phyloP scores from a whole-genome alignment of 2,329 filamentous ascomycete species.

The Arthroderma uncinatum region DNA sequence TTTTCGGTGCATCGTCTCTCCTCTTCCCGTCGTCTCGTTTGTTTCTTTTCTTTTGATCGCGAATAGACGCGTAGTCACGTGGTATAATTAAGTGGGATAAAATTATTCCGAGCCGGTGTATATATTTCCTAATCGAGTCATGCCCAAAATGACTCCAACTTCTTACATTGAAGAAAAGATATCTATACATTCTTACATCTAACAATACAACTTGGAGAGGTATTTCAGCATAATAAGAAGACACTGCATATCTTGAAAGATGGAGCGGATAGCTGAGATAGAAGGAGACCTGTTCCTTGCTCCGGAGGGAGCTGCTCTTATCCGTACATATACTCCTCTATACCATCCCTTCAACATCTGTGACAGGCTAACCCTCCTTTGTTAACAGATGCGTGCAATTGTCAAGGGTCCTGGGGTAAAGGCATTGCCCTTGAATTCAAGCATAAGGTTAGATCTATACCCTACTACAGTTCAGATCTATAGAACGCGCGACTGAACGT shows the following conservation, averaged over 20 bases:
- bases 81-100: neutral
- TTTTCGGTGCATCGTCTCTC: neutral
- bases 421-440: constrained; percentile 48
- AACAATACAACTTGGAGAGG: too few relatives aligned
- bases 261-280: constrained; percentile 20
- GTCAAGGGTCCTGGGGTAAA: constrained; percentile 45
- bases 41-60: neutral
- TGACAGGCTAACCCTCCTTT: neutral
- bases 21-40: neutral
- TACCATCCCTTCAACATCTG: neutral
- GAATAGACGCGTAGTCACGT: neutral
- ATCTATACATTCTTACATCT: neutral
- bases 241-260: too few relatives aligned
- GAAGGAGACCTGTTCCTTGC: constrained; percentile 44
- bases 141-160: neutral
- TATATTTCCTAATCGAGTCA: neutral
- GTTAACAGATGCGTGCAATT: constrained; percentile 46
- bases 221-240: too few relatives aligned
- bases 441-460: constrained; percentile 18
- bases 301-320: constrained; percentile 40
- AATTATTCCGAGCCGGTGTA: neutral
- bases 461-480: neutral
- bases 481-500: neutral
- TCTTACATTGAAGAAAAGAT: neutral
- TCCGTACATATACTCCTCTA: constrained; percentile 30